Evolutionary conservation across 2,329 filamentous ascomycete species (phyloP).

Genomic region (Colletotrichum cordylinicola): DNA sequence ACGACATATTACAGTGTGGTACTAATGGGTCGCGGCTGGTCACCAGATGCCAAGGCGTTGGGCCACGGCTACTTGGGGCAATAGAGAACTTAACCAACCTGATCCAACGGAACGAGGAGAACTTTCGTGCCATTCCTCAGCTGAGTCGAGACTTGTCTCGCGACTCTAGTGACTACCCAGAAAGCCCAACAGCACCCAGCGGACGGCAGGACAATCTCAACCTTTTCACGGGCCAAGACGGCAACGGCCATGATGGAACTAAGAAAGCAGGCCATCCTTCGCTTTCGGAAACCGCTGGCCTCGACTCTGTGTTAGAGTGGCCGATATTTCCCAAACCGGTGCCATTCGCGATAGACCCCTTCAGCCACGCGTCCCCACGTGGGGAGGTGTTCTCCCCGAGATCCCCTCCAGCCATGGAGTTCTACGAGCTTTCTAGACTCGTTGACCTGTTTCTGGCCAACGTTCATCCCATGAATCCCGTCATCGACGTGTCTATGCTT

Average conservation of each 20-base stretch:
- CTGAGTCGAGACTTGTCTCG: constrained; percentile 16
- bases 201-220: background rate
- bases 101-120: constrained; percentile 20
- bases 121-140: constrained; percentile 17
- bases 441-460: constrained; percentile 10
- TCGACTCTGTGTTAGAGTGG: constrained; percentile 22
- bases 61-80: constrained; percentile 9
- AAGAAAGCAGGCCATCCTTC: background rate
- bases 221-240: background rate
- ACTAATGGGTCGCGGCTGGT: background rate
- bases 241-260: background rate
- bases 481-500: constrained; percentile 1
- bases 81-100: constrained; percentile 20
- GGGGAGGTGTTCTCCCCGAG: constrained; percentile 2
- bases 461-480: constrained; percentile 17
- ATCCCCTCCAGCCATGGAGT: constrained; percentile 16
- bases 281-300: constrained; percentile 8
- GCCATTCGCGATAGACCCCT: constrained; percentile 10
- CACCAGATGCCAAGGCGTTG: constrained; percentile 15
- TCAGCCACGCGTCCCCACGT: constrained; percentile 7
- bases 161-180: constrained; percentile 16
- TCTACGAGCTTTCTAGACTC: constrained; percentile 14
- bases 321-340: constrained; percentile 19
- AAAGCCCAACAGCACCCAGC: background rate
- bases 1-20: background rate